Conservation (phyloP, 257 asterid species). For the Euphrasia confusa region DNA sequence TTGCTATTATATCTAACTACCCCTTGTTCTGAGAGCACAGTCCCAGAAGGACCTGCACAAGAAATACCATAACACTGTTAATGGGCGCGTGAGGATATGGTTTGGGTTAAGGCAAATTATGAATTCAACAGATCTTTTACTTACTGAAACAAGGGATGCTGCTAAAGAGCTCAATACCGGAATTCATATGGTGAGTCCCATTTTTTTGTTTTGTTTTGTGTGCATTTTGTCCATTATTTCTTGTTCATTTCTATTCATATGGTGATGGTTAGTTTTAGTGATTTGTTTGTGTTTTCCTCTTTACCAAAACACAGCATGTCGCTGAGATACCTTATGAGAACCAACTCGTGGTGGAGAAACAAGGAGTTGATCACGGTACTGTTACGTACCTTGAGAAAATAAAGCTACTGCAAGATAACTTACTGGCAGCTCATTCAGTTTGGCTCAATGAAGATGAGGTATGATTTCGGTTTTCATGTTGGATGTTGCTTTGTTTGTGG, state of each 20-base stretch:
- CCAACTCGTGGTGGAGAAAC: conserved; percentile 47
- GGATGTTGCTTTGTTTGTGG: background rate
- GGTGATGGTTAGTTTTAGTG: background rate
- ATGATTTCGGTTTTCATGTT: conserved; percentile 10
- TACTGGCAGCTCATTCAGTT: conserved; percentile 80
- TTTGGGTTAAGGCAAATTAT: conserved; percentile 74
- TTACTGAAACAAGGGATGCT: conserved; percentile 55
- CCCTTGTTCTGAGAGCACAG: conserved; percentile 33
- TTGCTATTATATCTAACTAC: background rate
- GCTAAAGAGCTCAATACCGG: conserved; percentile 71
- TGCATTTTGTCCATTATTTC: too few species aligned
- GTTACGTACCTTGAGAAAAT: conserved; percentile 63
- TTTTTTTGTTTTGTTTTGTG: background rate
- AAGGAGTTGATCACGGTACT: conserved; percentile 69
- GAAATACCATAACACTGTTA: conserved; percentile 60
- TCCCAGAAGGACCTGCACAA: conserved; percentile 55
- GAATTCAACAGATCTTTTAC: conserved; percentile 66
- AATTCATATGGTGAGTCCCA: conserved; percentile 63
- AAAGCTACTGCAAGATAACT: conserved; percentile 47
- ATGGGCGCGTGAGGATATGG: conserved; percentile 81
- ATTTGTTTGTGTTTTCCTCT: background rate
- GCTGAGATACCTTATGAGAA: conserved; percentile 84
- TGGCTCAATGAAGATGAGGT: conserved; percentile 73
- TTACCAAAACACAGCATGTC: conserved; percentile 44
- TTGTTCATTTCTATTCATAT: background rate